Evolutionary conservation across 345 rosid species (phyloP).

Genomic region (Murraya koenigii): DNA sequence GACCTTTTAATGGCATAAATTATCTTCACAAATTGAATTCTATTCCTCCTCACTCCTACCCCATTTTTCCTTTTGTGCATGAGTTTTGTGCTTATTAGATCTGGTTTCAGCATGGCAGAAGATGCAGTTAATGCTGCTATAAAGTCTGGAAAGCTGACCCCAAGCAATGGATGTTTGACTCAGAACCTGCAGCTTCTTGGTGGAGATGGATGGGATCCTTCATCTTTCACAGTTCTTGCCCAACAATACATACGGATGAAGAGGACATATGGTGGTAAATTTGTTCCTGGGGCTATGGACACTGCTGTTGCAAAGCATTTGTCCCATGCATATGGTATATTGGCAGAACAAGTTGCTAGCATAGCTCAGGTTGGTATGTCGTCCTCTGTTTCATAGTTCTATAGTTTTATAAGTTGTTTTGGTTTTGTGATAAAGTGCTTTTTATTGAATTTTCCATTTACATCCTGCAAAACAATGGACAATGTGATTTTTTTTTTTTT

Average conservation of each 20-base stretch:
- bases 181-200: slow-evolving; percentile 64
- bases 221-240: slow-evolving; percentile 76
- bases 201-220: slow-evolving; percentile 91
- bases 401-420: neutral
- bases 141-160: slow-evolving; percentile 74
- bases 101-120: slow-evolving; percentile 92
- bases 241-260: slow-evolving; percentile 93
- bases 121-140: slow-evolving; percentile 94
- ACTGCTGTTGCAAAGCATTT: slow-evolving; percentile 84
- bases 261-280: slow-evolving; percentile 63
- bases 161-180: slow-evolving; percentile 63
- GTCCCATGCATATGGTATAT: slow-evolving; percentile 87
- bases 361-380: slow-evolving; percentile 78
- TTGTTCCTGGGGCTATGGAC: slow-evolving; percentile 91
- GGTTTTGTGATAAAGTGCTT: neutral
- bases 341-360: slow-evolving; percentile 77
- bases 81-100: slow-evolving; percentile 24
- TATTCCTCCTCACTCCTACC: neutral
- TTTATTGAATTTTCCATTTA: neutral
- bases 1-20: neutral
- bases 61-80: neutral
- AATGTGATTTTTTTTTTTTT: neutral
- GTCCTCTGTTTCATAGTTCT: neutral
- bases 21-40: slow-evolving; percentile 1
- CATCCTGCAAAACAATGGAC: neutral